Conservation (phyloP, 78 protist genomes). For the Cyanophora paradoxa region DNA sequence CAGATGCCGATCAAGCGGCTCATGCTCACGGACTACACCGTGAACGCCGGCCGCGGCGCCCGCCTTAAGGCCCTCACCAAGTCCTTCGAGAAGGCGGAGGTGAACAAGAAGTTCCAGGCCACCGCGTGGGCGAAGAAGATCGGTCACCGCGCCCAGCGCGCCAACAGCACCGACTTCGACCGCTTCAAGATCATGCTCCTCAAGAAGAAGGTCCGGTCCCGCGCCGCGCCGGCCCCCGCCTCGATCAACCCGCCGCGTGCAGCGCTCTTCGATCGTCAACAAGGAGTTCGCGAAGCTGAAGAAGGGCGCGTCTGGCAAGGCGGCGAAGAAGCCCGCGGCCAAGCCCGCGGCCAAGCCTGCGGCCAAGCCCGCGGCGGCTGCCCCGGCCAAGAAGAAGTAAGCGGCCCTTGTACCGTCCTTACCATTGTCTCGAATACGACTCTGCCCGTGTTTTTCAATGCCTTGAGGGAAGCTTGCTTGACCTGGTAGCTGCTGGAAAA, state of each 20-base stretch:
- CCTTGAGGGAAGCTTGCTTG: no score
- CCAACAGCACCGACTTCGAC: no score
- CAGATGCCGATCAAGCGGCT: constrained; percentile 19
- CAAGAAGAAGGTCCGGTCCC: not conserved
- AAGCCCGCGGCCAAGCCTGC: no score
- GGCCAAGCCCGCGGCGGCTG: no score
- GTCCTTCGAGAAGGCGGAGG: constrained; percentile 14
- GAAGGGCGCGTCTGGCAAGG: not conserved
- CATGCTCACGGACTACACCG: constrained; percentile 7
- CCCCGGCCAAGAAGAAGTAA: no score
- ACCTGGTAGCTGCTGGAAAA: no score
- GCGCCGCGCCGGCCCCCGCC: not conserved
- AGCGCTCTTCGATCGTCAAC: not conserved
- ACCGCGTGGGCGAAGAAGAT: constrained; percentile 16
- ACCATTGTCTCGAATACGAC: not conserved
- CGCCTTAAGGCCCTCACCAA: not conserved
- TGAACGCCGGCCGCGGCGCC: not conserved
- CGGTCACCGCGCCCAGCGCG: constrained; percentile 17
- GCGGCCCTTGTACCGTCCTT: not conserved
- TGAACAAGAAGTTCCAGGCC: constrained; percentile 5
- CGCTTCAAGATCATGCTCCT: constrained; percentile 33
- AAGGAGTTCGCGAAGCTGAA: not conserved
- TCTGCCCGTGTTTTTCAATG: not conserved
- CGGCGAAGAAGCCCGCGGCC: no score
- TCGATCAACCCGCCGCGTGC: not conserved